Evolutionary conservation across 2,329 filamentous ascomycete genomes (phyloP).

Genomic region (Microsporum canis): DNA sequence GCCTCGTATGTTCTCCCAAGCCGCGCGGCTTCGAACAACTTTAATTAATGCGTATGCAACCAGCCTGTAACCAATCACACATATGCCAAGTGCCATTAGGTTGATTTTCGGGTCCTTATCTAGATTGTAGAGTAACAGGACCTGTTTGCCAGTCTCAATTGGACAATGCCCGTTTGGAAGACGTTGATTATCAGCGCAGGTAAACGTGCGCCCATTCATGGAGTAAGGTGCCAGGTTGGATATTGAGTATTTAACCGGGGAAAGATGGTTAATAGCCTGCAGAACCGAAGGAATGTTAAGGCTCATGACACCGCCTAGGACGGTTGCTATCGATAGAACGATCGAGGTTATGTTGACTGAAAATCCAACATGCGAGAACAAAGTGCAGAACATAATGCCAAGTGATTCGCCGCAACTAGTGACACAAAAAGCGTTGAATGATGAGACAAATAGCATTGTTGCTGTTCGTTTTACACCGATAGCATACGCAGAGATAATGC

Average conservation of each 20-base stretch:
- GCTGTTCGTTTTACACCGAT: conserved; percentile 53
- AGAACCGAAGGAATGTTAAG: conserved; percentile 58
- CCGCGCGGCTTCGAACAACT: conserved; percentile 11
- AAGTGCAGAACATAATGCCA: conserved; percentile 69
- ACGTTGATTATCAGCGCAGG: conserved; percentile 50
- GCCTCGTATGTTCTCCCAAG: conserved; percentile 9
- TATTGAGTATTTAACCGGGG: conserved; percentile 58
- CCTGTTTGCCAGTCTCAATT: conserved; percentile 55
- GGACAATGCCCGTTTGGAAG: conserved; percentile 52
- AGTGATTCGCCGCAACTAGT: conserved; percentile 64
- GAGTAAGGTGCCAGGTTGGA: conserved; percentile 57
- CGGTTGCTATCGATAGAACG: conserved; percentile 57
- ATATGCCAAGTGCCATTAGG: conserved; percentile 51
- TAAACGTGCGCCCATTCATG: conserved; percentile 49
- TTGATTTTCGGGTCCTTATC: conserved; percentile 51
- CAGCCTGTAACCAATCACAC: conserved; percentile 53
- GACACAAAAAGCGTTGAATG: conserved; percentile 61
- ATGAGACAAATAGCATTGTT: conserved; percentile 54
- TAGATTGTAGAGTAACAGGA: conserved; percentile 55
- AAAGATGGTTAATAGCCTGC: conserved; percentile 57
- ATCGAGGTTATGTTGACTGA: conserved; percentile 62
- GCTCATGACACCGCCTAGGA: conserved; percentile 60
- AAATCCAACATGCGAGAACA: conserved; percentile 64
- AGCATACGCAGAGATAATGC: conserved; percentile 52
- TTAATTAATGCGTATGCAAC: conserved; percentile 35